Percentiles rank a stretch among this genome's conserved stretches.
phyloP scores from a whole-genome alignment of 2,329 filamentous ascomycete species.

The Botryosphaeria dothidea region DNA sequence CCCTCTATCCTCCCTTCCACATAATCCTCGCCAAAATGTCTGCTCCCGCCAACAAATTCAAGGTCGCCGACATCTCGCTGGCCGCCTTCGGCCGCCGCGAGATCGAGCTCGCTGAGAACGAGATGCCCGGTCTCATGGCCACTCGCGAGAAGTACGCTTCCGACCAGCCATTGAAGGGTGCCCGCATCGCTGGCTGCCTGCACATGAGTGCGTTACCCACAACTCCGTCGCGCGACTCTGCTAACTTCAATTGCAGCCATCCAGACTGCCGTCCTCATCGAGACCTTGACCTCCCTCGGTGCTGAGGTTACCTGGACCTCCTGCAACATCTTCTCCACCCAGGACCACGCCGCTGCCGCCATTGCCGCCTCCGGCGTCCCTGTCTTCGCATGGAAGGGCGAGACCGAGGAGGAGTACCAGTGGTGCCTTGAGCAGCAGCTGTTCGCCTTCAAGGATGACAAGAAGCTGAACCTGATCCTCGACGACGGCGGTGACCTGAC shows the following conservation, averaged over 20 bases:
- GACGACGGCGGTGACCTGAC: conserved; percentile 98
- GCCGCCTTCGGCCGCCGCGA: conserved; percentile 98
- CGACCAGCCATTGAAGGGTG: conserved; percentile 92
- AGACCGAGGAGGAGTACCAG: conserved; percentile 99
- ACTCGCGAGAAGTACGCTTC: conserved; percentile 87
- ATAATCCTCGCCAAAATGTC: conserved; percentile 45
- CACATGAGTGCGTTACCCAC: conserved; percentile 77
- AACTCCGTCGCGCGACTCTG: not conserved
- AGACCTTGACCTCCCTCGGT: conserved; percentile 91
- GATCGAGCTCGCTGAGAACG: conserved; percentile 91
- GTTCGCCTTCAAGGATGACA: conserved; percentile 90
- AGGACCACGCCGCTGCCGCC: conserved; percentile 96
- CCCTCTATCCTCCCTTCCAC: conserved; percentile 23
- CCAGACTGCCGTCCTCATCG: conserved; percentile 98
- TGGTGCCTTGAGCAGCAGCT: conserved; percentile 99
- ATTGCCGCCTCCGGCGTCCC: conserved; percentile 92
- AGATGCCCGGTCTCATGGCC: conserved; percentile 97
- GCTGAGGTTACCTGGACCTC: conserved; percentile 98
- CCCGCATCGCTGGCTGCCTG: conserved; percentile 95
- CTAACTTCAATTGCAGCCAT: conserved; percentile 61
- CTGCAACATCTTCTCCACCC: conserved; percentile 99
- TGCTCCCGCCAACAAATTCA: conserved; percentile 90
- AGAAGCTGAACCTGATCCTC: conserved; percentile 97
- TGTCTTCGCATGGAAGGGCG: conserved; percentile 82
- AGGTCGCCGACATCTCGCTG: conserved; percentile 96